Evolutionary conservation across 352 stramenopile species (phyloP).

Genomic region (Thraustochytrium sp.): DNA sequence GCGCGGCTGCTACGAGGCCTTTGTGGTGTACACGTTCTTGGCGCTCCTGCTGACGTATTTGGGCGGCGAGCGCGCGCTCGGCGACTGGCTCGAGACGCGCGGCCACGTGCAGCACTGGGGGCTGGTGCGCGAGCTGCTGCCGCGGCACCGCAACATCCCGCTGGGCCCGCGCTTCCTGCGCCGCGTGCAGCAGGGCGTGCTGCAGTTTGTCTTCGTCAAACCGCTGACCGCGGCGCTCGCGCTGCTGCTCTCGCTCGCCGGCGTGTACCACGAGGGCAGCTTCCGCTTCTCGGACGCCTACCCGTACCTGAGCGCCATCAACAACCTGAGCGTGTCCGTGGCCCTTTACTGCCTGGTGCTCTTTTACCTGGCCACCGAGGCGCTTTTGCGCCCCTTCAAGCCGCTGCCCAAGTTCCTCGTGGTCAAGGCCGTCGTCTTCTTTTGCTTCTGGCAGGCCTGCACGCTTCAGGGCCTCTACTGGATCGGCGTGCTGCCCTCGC

Average conservation of each 20-base stretch:
- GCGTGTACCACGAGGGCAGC: conserved; percentile 70
- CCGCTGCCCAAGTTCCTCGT: conserved; percentile 95
- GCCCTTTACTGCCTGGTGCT: conserved; percentile 93
- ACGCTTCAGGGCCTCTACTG: background rate
- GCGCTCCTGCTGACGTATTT: conserved; percentile 91
- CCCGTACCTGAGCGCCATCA: conserved; percentile 83
- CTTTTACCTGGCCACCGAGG: conserved; percentile 79
- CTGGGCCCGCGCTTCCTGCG: conserved; percentile 51
- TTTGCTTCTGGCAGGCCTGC: conserved; percentile 93
- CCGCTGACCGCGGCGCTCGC: conserved; percentile 59
- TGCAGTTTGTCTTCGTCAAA: conserved; percentile 93
- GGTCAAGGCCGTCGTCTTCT: conserved; percentile 97
- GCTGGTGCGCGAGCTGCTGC: background rate
- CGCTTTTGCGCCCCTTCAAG: conserved; percentile 82
- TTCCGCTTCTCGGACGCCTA: conserved; percentile 72
- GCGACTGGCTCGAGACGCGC: conserved; percentile 47
- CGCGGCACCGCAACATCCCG: conserved; percentile 7
- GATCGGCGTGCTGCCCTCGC: background rate
- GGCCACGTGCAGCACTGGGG: conserved; percentile 69
- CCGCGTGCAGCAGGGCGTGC: conserved; percentile 45
- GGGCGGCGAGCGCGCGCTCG: conserved; percentile 61
- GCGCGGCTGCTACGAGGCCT: conserved; percentile 95
- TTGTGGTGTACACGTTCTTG: conserved; percentile 96
- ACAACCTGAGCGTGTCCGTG: conserved; percentile 92
- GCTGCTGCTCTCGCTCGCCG: conserved; percentile 54